Conservation (phyloP, 2,329 filamentous ascomycete species). For the Penicillium sp. region DNA sequence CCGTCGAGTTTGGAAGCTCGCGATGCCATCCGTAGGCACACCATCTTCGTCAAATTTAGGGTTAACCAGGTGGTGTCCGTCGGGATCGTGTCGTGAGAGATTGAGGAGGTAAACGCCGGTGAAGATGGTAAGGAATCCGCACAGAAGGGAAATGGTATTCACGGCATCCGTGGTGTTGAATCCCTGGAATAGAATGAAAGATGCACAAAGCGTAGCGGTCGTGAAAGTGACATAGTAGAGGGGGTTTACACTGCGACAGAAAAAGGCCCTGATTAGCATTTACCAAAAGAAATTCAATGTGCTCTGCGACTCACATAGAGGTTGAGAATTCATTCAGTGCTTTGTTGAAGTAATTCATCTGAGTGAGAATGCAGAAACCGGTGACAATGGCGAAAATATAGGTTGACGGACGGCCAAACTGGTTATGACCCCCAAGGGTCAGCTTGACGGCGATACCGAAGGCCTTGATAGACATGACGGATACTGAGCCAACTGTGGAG, state of each 20-base stretch:
- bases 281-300: too few species aligned
- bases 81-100: conserved; percentile 87
- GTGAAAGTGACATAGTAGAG: conserved; percentile 98
- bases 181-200: conserved; percentile 92
- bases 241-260: conserved; percentile 74
- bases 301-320: conserved; percentile 73
- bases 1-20: conserved; percentile 83
- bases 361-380: conserved; percentile 89
- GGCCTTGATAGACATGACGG: conserved; percentile 98
- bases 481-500: conserved; percentile 94
- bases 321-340: conserved; percentile 95
- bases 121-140: conserved; percentile 93
- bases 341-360: conserved; percentile 99
- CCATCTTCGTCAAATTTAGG: conserved; percentile 64
- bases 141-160: conserved; percentile 89
- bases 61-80: conserved; percentile 70
- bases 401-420: conserved; percentile 91
- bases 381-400: conserved; percentile 98
- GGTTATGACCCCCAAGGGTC: conserved; percentile 89
- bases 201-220: conserved; percentile 89
- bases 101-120: conserved; percentile 95
- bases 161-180: conserved; percentile 94
- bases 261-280: not conserved
- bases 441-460: conserved; percentile 98
- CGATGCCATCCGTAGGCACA: conserved; percentile 88